Evolutionary conservation across 139 green algal species (phyloP).

Genomic region (Tetradesmus lagerheimii): DNA sequence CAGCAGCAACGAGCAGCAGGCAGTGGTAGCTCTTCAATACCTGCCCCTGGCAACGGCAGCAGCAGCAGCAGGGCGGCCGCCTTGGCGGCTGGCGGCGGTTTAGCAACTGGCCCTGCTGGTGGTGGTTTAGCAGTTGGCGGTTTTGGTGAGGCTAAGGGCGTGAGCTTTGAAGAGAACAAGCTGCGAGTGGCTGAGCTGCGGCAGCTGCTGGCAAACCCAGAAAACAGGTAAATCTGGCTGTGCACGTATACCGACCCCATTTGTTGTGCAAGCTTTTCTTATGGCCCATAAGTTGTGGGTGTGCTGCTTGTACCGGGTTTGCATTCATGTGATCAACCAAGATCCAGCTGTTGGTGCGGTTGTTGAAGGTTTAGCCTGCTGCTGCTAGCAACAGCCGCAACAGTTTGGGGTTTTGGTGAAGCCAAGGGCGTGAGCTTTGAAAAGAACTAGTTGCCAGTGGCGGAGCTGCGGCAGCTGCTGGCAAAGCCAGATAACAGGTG

Average conservation of each 20-base stretch:
- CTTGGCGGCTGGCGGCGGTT: background rate
- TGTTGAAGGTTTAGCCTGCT: background rate
- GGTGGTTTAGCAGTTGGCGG: constrained; percentile 21
- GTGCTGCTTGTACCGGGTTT: too few species aligned
- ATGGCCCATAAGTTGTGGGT: too few species aligned
- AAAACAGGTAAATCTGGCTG: constrained; percentile 24
- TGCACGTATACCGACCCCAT: too few species aligned
- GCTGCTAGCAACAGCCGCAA: too few species aligned
- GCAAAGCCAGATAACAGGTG: constrained; percentile 26
- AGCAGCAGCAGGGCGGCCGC: background rate
- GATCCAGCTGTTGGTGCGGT: background rate
- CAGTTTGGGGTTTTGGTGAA: constrained; percentile 73
- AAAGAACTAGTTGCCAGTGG: constrained; percentile 76
- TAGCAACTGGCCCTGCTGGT: background rate
- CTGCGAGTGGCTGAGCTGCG: constrained; percentile 67
- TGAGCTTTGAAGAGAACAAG: constrained; percentile 83
- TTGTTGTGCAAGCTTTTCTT: too few species aligned
- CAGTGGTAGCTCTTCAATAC: background rate
- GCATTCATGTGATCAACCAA: too few species aligned
- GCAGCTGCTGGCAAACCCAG: constrained; percentile 58
- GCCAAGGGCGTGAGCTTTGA: constrained; percentile 84
- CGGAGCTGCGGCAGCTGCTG: constrained; percentile 66
- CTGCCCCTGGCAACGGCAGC: background rate
- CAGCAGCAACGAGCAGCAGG: background rate
- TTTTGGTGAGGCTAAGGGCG: constrained; percentile 84